Base-by-base conservation (phyloP, 2,329 filamentous ascomycete species). In the Metarhizium humberi region DNA sequence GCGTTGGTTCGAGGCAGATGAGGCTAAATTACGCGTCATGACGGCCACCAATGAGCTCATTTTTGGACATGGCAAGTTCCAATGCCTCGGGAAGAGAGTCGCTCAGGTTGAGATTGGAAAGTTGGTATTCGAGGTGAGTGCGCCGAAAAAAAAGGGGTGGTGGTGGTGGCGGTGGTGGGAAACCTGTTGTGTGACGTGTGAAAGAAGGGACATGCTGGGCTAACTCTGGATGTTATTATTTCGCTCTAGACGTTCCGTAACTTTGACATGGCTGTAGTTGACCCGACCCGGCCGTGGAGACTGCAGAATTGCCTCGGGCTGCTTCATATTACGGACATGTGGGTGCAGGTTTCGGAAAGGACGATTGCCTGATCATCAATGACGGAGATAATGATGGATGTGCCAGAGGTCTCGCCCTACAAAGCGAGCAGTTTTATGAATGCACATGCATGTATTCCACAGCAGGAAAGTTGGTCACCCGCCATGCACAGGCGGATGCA, bases 81-180 rank as follows among this genome's bases (percentile, higher is more conserved):
- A 67, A 36, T 75, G 72, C 30, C 57, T 73, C 0, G 72, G 72
- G 0, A 69, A 67, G 38, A 65, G 64, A 0, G 65, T 73, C n/a
- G 71, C 72, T 0, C 53, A 66, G n/a, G 64, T 74, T 50, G 70
- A 74, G 51, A 16, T 73, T n/a, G 67, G 68, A 38, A 68, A 69
- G 58, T 59, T 66, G 3, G 63, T 73, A 42, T 70, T 75, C 32
- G 74, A 78, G 66, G 71, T 74, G 72, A 6, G 58, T 59, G 45
- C 8, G 13, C 8, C 13, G 34, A 8, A 36, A 36, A 36, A 2
- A 25, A 25, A 25, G 25, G 25, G 25, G 20, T 20, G 20, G 20
- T 20, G 20, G 20, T 20, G 20, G 18, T 20, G 25, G 25, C 3
- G 25, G 25, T 25, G 25, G 25, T 25, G 25, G 25, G 32, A 34